These are phyloP conservation scores for Penicillium griseofulvum DNA, from an alignment of 2,329 filamentous ascomycete species.

Conservation along the genomic window DNA sequence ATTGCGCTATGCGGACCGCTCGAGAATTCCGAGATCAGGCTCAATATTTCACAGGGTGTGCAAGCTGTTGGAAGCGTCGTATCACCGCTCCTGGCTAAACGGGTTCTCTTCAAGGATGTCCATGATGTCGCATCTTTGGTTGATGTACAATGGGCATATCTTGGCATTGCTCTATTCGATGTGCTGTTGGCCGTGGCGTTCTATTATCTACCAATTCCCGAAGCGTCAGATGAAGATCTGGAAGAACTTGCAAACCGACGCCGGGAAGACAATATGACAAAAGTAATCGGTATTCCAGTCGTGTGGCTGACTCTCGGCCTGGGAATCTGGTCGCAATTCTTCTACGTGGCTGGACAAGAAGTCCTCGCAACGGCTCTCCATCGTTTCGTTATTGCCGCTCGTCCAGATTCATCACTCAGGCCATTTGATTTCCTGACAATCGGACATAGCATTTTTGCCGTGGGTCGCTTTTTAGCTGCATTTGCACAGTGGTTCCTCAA, in stretches of 20 bases:
- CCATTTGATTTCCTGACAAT: conserved; percentile 51
- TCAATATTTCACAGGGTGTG: conserved; percentile 61
- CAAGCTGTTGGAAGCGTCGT: conserved; percentile 61
- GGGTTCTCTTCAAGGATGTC: conserved; percentile 55
- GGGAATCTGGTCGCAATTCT: conserved; percentile 56
- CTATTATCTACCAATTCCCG: conserved; percentile 61
- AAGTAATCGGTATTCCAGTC: conserved; percentile 47
- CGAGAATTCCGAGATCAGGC: conserved; percentile 58
- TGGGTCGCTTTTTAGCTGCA: conserved; percentile 58
- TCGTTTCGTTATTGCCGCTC: conserved; percentile 43
- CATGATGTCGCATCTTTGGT: conserved; percentile 53
- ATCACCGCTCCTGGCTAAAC: conserved; percentile 59
- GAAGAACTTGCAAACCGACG: conserved; percentile 54
- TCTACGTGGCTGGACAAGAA: conserved; percentile 62
- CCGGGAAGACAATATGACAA: conserved; percentile 49
- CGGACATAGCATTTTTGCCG: conserved; percentile 57
- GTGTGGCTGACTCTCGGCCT: conserved; percentile 57
- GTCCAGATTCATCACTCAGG: conserved; percentile 31
- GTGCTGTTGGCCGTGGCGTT: conserved; percentile 58
- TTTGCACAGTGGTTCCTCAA: conserved; percentile 54
- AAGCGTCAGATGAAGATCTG: conserved; percentile 60
- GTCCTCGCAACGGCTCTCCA: conserved; percentile 51
- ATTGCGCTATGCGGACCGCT: conserved; percentile 61
- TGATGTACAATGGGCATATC: conserved; percentile 64
- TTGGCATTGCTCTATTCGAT: conserved; percentile 62